A percentile compares a stretch with the other conserved stretches of the same genome.
Conservation (phyloP, 129 eudicot genomes). For the Rutidosis leptorrhynchoides region DNA sequence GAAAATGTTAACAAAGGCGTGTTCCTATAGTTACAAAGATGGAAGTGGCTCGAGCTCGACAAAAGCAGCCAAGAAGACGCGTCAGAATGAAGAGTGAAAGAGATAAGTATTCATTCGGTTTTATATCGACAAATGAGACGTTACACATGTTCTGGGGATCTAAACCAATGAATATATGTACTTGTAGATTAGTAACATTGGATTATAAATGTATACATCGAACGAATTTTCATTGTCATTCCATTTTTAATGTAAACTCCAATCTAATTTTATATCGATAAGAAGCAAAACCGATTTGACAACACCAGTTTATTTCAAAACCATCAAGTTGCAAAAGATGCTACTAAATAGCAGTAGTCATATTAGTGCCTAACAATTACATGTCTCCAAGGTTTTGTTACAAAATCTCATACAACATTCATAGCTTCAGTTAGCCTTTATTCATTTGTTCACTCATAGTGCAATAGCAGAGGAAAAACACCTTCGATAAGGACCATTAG, state of each 20-base stretch:
- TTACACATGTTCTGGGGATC: background rate
- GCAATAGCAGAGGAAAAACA: slow-evolving; percentile 66
- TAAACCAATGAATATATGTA: background rate
- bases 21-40: slow-evolving; percentile 2
- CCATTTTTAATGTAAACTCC: background rate
- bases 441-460: slow-evolving; percentile 13
- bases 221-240: background rate
- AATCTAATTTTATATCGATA: background rate
- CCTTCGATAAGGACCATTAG: slow-evolving; percentile 47
- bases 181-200: background rate
- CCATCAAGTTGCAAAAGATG: background rate
- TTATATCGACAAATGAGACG: slow-evolving; percentile 3
- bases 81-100: background rate
- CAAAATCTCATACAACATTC: background rate
- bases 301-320: background rate
- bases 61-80: slow-evolving; percentile 12
- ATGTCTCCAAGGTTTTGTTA: background rate
- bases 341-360: background rate
- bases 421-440: background rate
- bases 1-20: no score
- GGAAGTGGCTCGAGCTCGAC: slow-evolving; percentile 16
- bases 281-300: no score
- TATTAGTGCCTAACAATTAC: background rate
- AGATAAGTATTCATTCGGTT: background rate
- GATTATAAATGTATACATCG: slow-evolving; percentile 2